phyloP scores from a whole-genome alignment of 495 filamentous ascomycete genomes.

The Tuber borchii region DNA sequence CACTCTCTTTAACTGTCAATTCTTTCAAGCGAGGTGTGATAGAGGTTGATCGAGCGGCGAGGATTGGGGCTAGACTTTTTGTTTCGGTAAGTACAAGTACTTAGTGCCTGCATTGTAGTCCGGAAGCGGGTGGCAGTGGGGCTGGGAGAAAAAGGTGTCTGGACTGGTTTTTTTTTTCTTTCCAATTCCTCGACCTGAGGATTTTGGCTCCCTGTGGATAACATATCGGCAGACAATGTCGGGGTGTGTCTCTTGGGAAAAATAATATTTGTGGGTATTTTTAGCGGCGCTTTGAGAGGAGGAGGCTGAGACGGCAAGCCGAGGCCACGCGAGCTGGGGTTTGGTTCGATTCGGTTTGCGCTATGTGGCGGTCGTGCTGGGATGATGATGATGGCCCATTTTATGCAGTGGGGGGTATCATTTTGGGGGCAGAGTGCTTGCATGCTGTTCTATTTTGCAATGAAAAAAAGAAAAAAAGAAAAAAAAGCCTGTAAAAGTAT shows the following conservation, averaged over 20 bases:
- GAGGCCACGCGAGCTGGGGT: neutral
- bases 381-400: neutral
- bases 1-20: too few relatives aligned
- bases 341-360: slow-evolving; percentile 1
- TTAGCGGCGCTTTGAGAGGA: neutral
- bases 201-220: neutral
- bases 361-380: neutral
- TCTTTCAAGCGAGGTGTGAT: too few relatives aligned
- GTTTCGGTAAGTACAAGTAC: too few relatives aligned
- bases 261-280: neutral
- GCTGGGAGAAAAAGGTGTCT: neutral
- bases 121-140: neutral
- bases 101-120: neutral
- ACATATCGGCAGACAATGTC: neutral
- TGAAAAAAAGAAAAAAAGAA: neutral
- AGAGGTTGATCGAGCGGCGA: too few relatives aligned
- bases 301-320: slow-evolving; percentile 3
- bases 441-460: neutral
- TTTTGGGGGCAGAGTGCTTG: slow-evolving; percentile 1
- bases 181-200: neutral
- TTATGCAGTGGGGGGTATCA: neutral
- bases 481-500: neutral
- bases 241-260: neutral
- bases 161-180: neutral
- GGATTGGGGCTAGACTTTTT: too few relatives aligned